Conservation (phyloP, 2,329 filamentous ascomycete species). For the Chaetomiaceae sp. region DNA sequence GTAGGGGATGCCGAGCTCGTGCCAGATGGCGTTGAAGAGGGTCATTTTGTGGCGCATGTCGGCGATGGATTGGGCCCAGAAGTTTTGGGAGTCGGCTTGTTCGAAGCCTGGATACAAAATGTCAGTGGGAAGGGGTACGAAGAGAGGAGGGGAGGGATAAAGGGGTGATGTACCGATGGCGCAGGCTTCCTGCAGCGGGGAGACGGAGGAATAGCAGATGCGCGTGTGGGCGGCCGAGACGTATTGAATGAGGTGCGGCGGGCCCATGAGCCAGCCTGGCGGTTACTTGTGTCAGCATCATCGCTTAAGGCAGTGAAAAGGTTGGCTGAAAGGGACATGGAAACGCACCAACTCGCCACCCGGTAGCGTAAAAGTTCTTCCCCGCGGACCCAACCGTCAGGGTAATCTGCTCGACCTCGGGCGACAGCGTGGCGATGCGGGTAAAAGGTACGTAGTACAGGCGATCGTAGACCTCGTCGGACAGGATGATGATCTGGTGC, state of each 20-base stretch:
- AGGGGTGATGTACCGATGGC: conserved; percentile 56
- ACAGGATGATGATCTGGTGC: conserved; percentile 89
- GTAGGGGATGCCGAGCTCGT: conserved; percentile 72
- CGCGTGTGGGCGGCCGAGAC: conserved; percentile 89
- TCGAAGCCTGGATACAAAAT: conserved; percentile 58
- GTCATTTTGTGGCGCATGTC: conserved; percentile 91
- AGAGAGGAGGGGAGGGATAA: not conserved
- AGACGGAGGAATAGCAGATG: conserved; percentile 93
- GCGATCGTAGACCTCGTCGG: conserved; percentile 89
- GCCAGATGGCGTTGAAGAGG: conserved; percentile 77
- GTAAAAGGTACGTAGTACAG: conserved; percentile 96
- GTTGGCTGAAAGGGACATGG: not conserved
- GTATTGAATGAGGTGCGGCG: conserved; percentile 81
- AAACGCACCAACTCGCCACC: conserved; percentile 77
- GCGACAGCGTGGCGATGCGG: conserved; percentile 82
- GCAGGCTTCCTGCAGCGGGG: conserved; percentile 87
- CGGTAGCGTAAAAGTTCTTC: conserved; percentile 97
- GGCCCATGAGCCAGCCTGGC: conserved; percentile 82
- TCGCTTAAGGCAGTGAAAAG: not conserved
- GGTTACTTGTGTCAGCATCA: not conserved
- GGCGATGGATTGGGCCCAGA: conserved; percentile 77
- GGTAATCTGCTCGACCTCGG: conserved; percentile 82
- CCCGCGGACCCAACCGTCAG: conserved; percentile 92
- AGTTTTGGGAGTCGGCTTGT: conserved; percentile 75
- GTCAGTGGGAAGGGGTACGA: not conserved